Evolutionary conservation across 2,329 filamentous ascomycete genomes (phyloP).

Genomic region (Emericellopsis cladophorae): DNA sequence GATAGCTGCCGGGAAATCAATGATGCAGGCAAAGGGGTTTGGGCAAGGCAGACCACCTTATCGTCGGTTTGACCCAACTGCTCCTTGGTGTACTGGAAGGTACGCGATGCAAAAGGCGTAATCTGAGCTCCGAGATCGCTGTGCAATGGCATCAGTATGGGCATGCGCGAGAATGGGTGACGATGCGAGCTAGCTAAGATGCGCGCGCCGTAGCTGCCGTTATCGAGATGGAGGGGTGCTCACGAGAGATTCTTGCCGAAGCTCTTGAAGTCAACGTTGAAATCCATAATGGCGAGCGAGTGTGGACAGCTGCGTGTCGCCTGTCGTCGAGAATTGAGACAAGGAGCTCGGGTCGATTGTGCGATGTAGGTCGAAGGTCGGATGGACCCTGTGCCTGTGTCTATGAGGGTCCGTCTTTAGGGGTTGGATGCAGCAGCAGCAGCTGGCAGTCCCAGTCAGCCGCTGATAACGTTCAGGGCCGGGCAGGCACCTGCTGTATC

Average conservation of each 20-base stretch:
- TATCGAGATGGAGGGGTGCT: constrained; percentile 9
- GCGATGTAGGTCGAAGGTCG: background rate
- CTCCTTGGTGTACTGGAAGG: constrained; percentile 96
- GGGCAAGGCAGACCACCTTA: constrained; percentile 45
- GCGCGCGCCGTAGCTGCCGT: constrained; percentile 2
- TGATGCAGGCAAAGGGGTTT: background rate
- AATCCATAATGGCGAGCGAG: constrained; percentile 4
- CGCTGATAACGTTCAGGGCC: background rate
- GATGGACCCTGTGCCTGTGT: background rate
- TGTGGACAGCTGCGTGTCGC: background rate
- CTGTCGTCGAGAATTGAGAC: background rate
- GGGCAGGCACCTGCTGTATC: too few species aligned
- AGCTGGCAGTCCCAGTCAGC: background rate
- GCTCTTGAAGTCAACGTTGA: constrained; percentile 43
- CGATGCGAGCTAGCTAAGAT: background rate
- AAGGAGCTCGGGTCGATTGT: too few species aligned
- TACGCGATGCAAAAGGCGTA: constrained; percentile 85
- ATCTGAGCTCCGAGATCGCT: constrained; percentile 63
- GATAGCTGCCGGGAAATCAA: background rate
- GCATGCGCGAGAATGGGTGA: background rate
- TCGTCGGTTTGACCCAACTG: constrained; percentile 91
- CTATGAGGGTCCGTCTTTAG: background rate
- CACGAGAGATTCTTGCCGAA: constrained; percentile 45
- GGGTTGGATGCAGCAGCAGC: background rate
- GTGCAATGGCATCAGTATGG: constrained; percentile 2